Evolutionary conservation across 2,329 filamentous ascomycete genomes (phyloP), one percentile per base, ranked within the genome.

Genomic region (Calonectria henricotiae): DNA sequence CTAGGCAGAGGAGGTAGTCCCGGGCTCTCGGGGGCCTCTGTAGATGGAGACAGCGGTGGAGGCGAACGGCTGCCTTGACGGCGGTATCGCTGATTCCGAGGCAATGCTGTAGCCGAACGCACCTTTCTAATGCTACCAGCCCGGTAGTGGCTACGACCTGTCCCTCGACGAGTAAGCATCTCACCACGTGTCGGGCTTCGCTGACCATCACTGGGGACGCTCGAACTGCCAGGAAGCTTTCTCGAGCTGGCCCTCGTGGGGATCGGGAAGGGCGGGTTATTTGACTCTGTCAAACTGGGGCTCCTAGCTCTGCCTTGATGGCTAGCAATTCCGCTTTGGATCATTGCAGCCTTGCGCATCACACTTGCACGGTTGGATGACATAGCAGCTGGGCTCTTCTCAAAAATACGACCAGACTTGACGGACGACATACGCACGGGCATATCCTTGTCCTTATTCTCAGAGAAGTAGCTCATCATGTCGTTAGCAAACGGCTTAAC

Each of bases 211-310:
- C 89, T 90, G 0, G 88, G 86, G 3, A 86, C 85, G 79, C 93
- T 95, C 62, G 88, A 85, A 74, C 89, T 92, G 70, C 91, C 82
- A 0, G 90, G 89, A 25, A 92, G 88, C 77, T 92, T 91, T 70
- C 95, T 90, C 6, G 95, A 99, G 82, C 96, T 98, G 35, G 94
- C 93, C 67, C 96, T 88, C 3, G 92, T 92, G 0, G 96, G 96
- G 7, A 99, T 97, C 0, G 96, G 95, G 85, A 97, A 98, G 0
- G 96, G 96, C 32, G 96, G 95, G 63, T 90, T 86, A 35, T 81
- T 84, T 65, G 85, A 71, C 70, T 90, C 94, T 61, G 85, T 87
- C 64, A 90, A 82, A 79, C 88, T 94, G 58, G 92, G 91, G 78
- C 90, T 94, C 70, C 89, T 85, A 11, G 91, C 86, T 41, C 90